Conservation (phyloP, 2,329 filamentous ascomycete species). For the Fusarium neocosmosporiellum region DNA sequence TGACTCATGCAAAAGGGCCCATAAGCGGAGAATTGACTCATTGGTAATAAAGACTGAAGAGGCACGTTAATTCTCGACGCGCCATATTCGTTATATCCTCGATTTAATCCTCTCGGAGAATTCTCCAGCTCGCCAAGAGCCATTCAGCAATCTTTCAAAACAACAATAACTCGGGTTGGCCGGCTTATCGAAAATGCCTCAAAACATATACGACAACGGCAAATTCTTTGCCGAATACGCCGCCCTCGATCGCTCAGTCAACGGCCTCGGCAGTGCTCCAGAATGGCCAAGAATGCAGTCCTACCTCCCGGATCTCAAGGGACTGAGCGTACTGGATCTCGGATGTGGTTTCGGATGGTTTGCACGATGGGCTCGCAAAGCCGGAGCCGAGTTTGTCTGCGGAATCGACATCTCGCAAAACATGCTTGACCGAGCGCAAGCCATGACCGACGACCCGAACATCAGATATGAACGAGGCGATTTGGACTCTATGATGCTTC, state of each 20-base stretch:
- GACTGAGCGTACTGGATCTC: not conserved
- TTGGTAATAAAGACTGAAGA: not conserved
- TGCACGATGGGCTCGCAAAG: not conserved
- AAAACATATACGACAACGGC: not conserved
- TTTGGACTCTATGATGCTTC: not conserved
- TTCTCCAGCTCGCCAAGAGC: not conserved
- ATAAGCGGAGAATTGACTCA: not conserved
- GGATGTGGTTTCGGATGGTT: not conserved
- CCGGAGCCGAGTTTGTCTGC: not conserved
- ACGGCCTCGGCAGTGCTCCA: not conserved
- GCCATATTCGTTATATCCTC: not conserved
- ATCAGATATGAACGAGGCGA: not conserved
- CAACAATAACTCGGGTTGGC: not conserved
- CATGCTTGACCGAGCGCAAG: not conserved
- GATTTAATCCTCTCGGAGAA: not conserved
- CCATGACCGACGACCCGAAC: not conserved
- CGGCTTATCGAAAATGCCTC: not conserved
- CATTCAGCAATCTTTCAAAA: not conserved
- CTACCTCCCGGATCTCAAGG: not conserved
- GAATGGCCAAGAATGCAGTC: not conserved
- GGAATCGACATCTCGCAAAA: not conserved
- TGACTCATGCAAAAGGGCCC: not conserved
- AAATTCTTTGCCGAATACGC: not conserved
- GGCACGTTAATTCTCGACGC: not conserved
- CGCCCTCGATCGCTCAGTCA: not conserved